Evolutionary conservation across 768 basidiomycete species (phyloP).

Genomic region (Auriculariales sp.): DNA sequence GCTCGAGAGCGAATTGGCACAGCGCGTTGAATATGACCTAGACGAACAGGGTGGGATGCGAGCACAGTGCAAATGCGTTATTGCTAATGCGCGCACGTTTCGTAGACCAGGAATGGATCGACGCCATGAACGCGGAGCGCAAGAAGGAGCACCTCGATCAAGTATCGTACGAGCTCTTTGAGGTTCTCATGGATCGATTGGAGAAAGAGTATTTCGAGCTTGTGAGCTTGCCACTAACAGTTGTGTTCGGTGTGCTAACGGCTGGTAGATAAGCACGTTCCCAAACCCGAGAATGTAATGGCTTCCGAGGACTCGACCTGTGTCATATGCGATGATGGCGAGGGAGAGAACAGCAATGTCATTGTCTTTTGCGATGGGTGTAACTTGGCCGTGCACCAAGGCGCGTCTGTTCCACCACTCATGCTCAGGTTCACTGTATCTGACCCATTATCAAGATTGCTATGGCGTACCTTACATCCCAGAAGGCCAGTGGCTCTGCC

Average conservation of each 20-base stretch:
- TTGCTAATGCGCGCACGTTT: slow-evolving; percentile 2
- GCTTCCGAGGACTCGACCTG: slow-evolving; percentile 95
- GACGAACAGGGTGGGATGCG: slow-evolving; percentile 98
- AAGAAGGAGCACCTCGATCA: slow-evolving; percentile 56
- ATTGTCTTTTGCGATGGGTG: slow-evolving; percentile 99
- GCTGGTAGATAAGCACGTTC: slow-evolving; percentile 77
- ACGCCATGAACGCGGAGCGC: slow-evolving; percentile 66
- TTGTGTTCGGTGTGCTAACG: slow-evolving; percentile 1
- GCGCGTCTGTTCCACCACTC: slow-evolving; percentile 24
- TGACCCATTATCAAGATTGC: slow-evolving; percentile 51
- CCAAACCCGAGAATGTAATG: slow-evolving; percentile 73
- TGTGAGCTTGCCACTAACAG: slow-evolving; percentile 28
- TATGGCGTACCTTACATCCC: slow-evolving; percentile 99
- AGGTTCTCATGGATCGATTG: slow-evolving; percentile 91
- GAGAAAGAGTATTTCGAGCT: slow-evolving; percentile 99
- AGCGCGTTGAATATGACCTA: slow-evolving; percentile 98
- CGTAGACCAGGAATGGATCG: slow-evolving; percentile 89
- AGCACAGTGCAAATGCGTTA: slow-evolving; percentile 6
- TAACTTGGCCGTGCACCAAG: slow-evolving; percentile 98
- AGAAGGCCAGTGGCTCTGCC: slow-evolving; percentile 97
- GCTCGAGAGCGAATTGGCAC: slow-evolving; percentile 78
- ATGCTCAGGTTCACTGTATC: neutral
- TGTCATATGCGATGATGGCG: slow-evolving; percentile 94
- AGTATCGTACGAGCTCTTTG: slow-evolving; percentile 77
- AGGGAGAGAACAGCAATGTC: slow-evolving; percentile 96